Evolutionary conservation across 2,329 filamentous ascomycete genomes (phyloP).

Genomic region (Cercospora sp.): DNA sequence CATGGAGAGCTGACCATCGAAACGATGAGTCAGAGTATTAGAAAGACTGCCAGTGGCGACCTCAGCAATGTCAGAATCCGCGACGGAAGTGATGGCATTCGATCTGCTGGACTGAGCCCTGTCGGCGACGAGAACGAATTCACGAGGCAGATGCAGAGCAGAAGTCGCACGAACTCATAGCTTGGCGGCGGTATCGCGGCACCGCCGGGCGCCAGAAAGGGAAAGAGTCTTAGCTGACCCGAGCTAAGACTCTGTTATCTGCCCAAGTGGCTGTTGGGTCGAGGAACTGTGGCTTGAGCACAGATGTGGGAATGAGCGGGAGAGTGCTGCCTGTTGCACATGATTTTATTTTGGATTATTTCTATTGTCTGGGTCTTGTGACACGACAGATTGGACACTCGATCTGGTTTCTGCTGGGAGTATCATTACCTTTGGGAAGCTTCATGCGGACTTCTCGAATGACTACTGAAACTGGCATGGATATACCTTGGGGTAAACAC

Average conservation of each 20-base stretch:
- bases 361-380: not conserved
- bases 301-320: not conserved
- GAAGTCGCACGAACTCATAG: slow-evolving; percentile 34
- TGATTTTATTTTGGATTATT: not conserved
- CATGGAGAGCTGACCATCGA: slow-evolving; percentile 79
- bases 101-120: slow-evolving; percentile 36
- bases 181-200: not conserved
- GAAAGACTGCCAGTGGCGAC: slow-evolving; percentile 82
- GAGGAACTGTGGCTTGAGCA: not conserved
- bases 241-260: not conserved
- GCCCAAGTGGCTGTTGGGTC: not conserved
- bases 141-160: slow-evolving; percentile 17
- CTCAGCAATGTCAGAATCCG: slow-evolving; percentile 46
- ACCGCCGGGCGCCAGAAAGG: not conserved
- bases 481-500: not conserved
- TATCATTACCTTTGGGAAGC: not conserved
- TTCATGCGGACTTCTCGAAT: not conserved
- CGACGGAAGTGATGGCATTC: slow-evolving; percentile 27
- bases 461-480: not conserved
- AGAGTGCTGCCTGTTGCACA: not conserved
- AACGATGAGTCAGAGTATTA: slow-evolving; percentile 87
- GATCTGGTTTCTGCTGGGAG: not conserved
- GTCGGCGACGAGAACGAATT: slow-evolving; percentile 28
- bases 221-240: not conserved
- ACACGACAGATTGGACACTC: not conserved